These are phyloP conservation scores for Fragilaria radians DNA, from an alignment of 108 stramenopile species.

Conservation along the genomic window DNA sequence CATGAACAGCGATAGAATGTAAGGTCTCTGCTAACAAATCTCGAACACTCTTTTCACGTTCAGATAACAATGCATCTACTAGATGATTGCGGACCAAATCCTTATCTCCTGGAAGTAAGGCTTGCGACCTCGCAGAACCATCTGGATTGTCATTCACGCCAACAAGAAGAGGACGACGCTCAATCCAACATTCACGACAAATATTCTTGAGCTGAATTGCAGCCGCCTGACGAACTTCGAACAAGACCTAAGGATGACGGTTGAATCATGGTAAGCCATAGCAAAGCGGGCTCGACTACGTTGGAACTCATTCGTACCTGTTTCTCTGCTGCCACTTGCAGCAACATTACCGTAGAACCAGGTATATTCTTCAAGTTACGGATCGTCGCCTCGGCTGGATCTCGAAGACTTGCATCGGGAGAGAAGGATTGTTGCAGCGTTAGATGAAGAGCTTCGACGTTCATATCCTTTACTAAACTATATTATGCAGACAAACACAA, in stretches of 20 bases:
- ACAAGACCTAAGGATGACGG: slow-evolving; percentile 43
- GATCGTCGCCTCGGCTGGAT: slow-evolving; percentile 74
- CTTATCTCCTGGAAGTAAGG: slow-evolving; percentile 73
- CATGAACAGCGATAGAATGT: slow-evolving; percentile 84
- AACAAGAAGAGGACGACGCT: slow-evolving; percentile 60
- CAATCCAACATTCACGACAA: slow-evolving; percentile 86
- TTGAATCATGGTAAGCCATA: not conserved
- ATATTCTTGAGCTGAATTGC: slow-evolving; percentile 89
- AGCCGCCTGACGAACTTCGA: slow-evolving; percentile 84
- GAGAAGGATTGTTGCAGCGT: slow-evolving; percentile 87
- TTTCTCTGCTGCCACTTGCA: slow-evolving; percentile 78
- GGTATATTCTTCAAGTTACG: slow-evolving; percentile 79
- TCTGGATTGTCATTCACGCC: slow-evolving; percentile 33
- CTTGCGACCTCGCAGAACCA: slow-evolving; percentile 36
- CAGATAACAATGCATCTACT: slow-evolving; percentile 72
- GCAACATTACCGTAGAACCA: slow-evolving; percentile 61
- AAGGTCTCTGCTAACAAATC: slow-evolving; percentile 90
- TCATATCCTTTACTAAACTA: slow-evolving; percentile 10
- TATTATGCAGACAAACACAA: not conserved
- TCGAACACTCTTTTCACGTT: slow-evolving; percentile 82
- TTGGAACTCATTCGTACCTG: slow-evolving; percentile 50
- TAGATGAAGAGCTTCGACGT: slow-evolving; percentile 78
- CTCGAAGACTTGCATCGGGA: slow-evolving; percentile 64
- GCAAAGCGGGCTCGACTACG: not conserved
- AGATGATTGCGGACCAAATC: slow-evolving; percentile 48